Base-by-base conservation (phyloP, 495 filamentous ascomycete species). In the Parathielavia appendiculata region DNA sequence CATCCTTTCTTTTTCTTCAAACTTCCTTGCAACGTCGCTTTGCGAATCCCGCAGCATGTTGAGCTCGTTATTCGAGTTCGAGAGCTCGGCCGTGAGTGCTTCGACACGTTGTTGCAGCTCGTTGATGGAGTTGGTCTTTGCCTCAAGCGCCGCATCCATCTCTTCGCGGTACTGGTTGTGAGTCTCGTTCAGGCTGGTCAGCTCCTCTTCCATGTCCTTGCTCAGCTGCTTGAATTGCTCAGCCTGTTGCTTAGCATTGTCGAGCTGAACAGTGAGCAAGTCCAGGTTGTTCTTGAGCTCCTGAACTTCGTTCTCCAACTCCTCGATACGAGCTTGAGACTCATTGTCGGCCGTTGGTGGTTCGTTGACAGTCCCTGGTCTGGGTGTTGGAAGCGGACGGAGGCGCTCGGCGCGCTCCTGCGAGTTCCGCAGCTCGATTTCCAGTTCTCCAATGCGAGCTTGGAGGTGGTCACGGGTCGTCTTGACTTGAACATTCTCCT, bases 171-270 rank as follows among this genome's bases (percentile, higher is more conserved):
- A 95, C 65, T 88, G 80, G n/a, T 95, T 91, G 46, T 92, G 83
- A 0, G 88, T 86, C 7, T 89, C 88, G 48, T 87, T 87, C 41
- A 91, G 76, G 49, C 82, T 88, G 32, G 88, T 79, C 30, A 97
- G 76, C 49, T 92, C 89, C 50, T 97, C 92, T 66, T 99, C 92
- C n/a, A 88, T 83, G 16, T 82, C 78, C 65, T 91, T 88, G 63
- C 88, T 89, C 66, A 97, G 92, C n/a, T 83, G 81, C 65, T 89
- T 91, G 76, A 95, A 96, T 60, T 88, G 85, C 68, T 96, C 91
- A 34, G 85, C 85, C 62, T 95, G 84, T 34, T 82, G 78, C 69
- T 88, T 89, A 12, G 88, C 81, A 64, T 84, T 85, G 58, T 93
- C 85, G 19, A 97, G 77, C 58, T 97, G 89, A 26, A 79, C 81